Percentiles rank a stretch among this genome's conserved stretches.
Conservation (phyloP, 768 basidiomycete species). For the Cytidiella melzeri region DNA sequence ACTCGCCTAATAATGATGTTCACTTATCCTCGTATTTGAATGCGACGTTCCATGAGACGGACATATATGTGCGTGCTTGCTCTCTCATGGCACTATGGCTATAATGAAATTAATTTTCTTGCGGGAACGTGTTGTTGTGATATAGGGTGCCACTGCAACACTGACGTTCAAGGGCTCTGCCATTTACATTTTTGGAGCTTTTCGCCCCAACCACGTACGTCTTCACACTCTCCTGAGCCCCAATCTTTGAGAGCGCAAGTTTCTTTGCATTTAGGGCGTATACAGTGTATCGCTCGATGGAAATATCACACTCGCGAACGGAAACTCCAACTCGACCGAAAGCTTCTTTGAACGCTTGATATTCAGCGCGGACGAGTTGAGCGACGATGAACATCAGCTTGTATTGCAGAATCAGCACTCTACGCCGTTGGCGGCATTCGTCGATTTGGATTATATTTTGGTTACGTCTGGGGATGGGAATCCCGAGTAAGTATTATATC, state of each 20-base stretch:
- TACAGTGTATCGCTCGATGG: constrained; percentile 2
- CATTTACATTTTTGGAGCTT: constrained; percentile 2
- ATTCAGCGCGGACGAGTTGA: constrained; percentile 1
- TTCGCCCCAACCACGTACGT: constrained; percentile 4
- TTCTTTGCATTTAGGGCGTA: neutral
- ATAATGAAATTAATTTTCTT: neutral
- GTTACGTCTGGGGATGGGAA: constrained; percentile 2
- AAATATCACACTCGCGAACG: neutral
- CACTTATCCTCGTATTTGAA: neutral
- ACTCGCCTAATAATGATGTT: constrained; percentile 1
- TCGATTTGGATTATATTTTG: constrained; percentile 5
- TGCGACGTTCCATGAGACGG: constrained; percentile 4
- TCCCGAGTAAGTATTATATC: neutral
- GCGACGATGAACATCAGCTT: neutral
- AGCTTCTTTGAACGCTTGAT: constrained; percentile 1
- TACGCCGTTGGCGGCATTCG: neutral
- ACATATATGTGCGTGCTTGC: constrained; percentile 2
- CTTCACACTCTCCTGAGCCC: neutral
- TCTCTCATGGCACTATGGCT: too few relatives aligned
- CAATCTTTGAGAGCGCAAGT: neutral
- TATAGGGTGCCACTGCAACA: neutral
- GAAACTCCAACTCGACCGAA: neutral
- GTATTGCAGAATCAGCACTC: constrained; percentile 1
- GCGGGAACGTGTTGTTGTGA: neutral
- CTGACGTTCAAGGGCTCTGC: constrained; percentile 5